Percentiles rank a stretch among this genome's conserved stretches.
Evolutionary conservation across 2,329 filamentous ascomycete genomes (phyloP).

Genomic region (Colletotrichum truncatum): DNA sequence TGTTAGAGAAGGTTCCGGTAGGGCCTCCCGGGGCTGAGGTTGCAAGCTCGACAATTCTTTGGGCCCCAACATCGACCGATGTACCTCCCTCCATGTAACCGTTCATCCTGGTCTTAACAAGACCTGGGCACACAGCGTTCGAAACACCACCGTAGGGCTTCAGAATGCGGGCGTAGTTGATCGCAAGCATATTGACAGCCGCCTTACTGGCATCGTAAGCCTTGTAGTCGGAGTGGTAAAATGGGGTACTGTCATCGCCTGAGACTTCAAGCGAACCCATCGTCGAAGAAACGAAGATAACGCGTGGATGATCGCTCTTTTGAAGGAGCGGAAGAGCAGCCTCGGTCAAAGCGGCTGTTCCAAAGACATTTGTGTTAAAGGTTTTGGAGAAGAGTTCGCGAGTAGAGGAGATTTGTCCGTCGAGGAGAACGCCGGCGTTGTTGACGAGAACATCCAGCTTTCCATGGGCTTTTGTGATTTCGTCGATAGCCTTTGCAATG

Average conservation of each 20-base stretch:
- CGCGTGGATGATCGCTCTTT: conserved; percentile 35
- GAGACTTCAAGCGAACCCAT: conserved; percentile 44
- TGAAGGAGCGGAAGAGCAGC: conserved; percentile 40
- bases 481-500: conserved; percentile 35
- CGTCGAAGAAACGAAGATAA: conserved; percentile 48
- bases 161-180: conserved; percentile 43
- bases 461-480: conserved; percentile 35
- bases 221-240: conserved; percentile 40
- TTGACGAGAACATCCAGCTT: conserved; percentile 46
- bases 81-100: conserved; percentile 24
- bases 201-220: conserved; percentile 52
- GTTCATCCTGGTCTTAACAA: conserved; percentile 42
- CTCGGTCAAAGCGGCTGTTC: conserved; percentile 39
- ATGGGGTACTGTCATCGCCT: conserved; percentile 37
- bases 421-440: conserved; percentile 44
- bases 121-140: conserved; percentile 47
- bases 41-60: conserved; percentile 41
- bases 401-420: conserved; percentile 31
- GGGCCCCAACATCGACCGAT: conserved; percentile 38
- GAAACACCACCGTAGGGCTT: conserved; percentile 41
- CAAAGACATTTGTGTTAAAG: conserved; percentile 49
- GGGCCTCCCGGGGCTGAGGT: conserved; percentile 39
- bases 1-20: conserved; percentile 38
- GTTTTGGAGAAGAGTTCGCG: conserved; percentile 46
- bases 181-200: conserved; percentile 50